phyloP scores from a whole-genome alignment of 2,329 filamentous ascomycete genomes.

The Pezicula neosporulosa region DNA sequence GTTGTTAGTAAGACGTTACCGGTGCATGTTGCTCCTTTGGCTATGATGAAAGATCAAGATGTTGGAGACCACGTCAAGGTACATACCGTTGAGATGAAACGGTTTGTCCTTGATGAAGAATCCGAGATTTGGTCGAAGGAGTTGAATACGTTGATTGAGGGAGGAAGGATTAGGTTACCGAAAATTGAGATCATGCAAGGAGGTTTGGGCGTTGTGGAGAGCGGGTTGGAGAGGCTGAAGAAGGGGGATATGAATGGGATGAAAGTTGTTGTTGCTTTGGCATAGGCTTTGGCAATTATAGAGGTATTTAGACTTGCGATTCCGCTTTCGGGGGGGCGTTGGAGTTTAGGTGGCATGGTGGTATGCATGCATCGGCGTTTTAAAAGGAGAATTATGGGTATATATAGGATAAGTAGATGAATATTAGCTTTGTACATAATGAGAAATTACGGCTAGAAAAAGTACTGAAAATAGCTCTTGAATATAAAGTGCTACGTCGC shows the following conservation, averaged over 20 bases:
- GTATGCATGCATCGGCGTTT: background rate
- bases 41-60: conserved; percentile 29
- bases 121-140: conserved; percentile 26
- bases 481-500: too few species aligned
- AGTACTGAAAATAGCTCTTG: too few species aligned
- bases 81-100: conserved; percentile 37
- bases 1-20: conserved; percentile 21
- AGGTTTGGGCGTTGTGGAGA: conserved; percentile 28
- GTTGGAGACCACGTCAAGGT: conserved; percentile 27
- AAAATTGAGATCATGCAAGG: conserved; percentile 30
- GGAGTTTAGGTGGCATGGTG: background rate
- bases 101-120: conserved; percentile 31
- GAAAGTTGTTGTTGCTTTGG: conserved; percentile 30
- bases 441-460: too few species aligned
- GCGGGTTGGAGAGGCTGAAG: conserved; percentile 31
- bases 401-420: too few species aligned
- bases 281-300: background rate
- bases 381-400: background rate
- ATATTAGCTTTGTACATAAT: too few species aligned
- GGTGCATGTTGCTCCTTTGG: conserved; percentile 31
- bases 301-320: background rate
- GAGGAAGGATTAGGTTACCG: conserved; percentile 25
- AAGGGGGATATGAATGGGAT: conserved; percentile 30
- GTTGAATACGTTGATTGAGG: conserved; percentile 29
- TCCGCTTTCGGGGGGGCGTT: background rate